Conservation (phyloP, 192 early-diverging fungal genomes). For the Polychytrium aggregatum region DNA sequence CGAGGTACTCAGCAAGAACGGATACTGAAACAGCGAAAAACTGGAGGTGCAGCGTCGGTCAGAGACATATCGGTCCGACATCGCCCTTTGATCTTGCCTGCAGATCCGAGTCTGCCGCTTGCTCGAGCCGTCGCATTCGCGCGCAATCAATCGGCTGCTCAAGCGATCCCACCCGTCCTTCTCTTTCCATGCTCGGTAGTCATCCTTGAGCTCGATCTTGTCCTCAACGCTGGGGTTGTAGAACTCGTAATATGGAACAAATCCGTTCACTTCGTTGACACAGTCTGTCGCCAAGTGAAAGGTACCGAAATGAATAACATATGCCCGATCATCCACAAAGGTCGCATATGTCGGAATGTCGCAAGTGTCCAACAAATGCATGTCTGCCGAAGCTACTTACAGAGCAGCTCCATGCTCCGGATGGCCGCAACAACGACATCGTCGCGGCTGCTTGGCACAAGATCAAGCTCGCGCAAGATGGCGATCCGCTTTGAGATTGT, state of each 20-base stretch:
- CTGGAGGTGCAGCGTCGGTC: no score
- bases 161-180: no score
- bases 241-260: conserved; percentile 27
- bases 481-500: conserved; percentile 8
- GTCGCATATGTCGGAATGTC: no score
- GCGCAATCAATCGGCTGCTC: no score
- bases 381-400: conserved; percentile 1
- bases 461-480: neutral
- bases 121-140: no score
- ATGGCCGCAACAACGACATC: conserved; percentile 1
- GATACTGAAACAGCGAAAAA: conserved; percentile 30
- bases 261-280: conserved; percentile 25
- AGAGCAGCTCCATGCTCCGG: conserved; percentile 6
- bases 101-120: no score
- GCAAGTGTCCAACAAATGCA: no score
- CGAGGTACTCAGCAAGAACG: conserved; percentile 21
- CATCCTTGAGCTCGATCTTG: conserved; percentile 30
- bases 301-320: no score
- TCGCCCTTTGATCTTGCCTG: no score
- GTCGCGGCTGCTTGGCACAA: neutral
- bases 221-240: conserved; percentile 35
- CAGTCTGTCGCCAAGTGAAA: conserved; percentile 11
- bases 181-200: conserved; percentile 31
- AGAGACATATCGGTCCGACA: no score
- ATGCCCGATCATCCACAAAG: no score